Percentiles rank a stretch among this genome's conserved stretches.
Evolutionary conservation across 169 alveolate species (phyloP).

Genomic region (Plasmodium malariae): DNA sequence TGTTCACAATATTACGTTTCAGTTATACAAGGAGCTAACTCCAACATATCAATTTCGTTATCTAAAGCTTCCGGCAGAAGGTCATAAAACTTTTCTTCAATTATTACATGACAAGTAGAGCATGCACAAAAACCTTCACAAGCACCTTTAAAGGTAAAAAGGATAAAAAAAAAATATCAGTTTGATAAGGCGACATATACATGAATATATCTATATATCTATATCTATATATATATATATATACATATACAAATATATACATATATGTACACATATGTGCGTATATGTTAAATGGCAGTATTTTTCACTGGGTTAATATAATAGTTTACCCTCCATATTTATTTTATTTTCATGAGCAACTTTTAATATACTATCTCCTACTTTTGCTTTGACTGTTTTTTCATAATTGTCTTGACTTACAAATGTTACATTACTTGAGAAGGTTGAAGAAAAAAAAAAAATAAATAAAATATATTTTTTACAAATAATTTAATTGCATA

Average conservation of each 20-base stretch:
- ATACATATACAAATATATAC: neutral
- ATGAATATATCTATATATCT: neutral
- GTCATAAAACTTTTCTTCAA: conserved; percentile 92
- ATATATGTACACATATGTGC: neutral
- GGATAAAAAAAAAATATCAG: neutral
- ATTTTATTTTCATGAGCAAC: conserved; percentile 88
- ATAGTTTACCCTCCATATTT: conserved; percentile 88
- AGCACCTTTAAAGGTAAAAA: conserved; percentile 92
- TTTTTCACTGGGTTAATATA: neutral
- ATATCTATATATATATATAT: neutral
- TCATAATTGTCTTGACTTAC: conserved; percentile 80
- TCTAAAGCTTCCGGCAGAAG: conserved; percentile 90
- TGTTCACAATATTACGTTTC: conserved; percentile 86
- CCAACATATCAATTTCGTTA: conserved; percentile 96
- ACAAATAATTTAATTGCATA: neutral
- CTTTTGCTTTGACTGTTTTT: conserved; percentile 82
- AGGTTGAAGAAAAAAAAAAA: neutral
- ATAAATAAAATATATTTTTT: neutral
- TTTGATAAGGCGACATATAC: no score
- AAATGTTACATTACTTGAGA: conserved; percentile 79
- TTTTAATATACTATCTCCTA: conserved; percentile 87
- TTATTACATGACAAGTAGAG: conserved; percentile 97
- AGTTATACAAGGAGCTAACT: conserved; percentile 96
- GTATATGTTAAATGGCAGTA: neutral
- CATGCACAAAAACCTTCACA: conserved; percentile 97